phyloP scores from a whole-genome alignment of 257 asterid species.

The Nemophila menziesii region DNA sequence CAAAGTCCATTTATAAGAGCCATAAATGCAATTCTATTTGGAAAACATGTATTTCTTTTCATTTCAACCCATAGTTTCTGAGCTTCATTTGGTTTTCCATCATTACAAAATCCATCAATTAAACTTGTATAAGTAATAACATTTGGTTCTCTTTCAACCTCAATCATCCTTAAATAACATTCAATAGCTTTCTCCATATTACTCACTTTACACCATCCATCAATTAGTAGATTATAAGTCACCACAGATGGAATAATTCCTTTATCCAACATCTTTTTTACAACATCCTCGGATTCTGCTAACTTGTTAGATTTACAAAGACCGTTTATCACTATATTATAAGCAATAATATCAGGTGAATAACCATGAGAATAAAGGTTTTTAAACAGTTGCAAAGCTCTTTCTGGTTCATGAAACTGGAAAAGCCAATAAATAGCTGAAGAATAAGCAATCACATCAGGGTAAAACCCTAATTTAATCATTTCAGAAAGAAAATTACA shows the following conservation, averaged over 20 bases:
- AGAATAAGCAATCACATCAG: constrained; percentile 68
- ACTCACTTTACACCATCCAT: constrained; percentile 75
- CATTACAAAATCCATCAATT: constrained; percentile 71
- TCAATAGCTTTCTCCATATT: constrained; percentile 37
- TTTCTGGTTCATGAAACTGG: constrained; percentile 39
- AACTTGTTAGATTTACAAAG: constrained; percentile 47
- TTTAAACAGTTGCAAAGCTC: constrained; percentile 48
- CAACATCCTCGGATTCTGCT: constrained; percentile 45
- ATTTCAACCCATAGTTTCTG: constrained; percentile 43
- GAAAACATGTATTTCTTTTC: constrained; percentile 44
- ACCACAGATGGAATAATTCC: constrained; percentile 80
- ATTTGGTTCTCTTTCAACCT: constrained; percentile 45
- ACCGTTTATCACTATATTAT: constrained; percentile 69
- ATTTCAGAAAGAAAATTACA: constrained; percentile 50
- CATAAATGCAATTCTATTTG: constrained; percentile 69
- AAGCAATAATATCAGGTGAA: constrained; percentile 67
- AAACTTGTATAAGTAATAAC: constrained; percentile 70
- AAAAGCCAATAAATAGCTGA: constrained; percentile 59
- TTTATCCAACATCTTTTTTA: constrained; percentile 47
- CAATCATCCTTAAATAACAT: constrained; percentile 46
- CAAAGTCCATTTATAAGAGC: constrained; percentile 87
- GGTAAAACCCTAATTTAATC: constrained; percentile 54
- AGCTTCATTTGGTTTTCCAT: constrained; percentile 56
- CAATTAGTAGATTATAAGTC: constrained; percentile 73
- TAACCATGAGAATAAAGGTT: constrained; percentile 53